A percentile compares a stretch with the other conserved stretches of the same genome.
Conservation (phyloP, 768 basidiomycete genomes). For the Russula sp. region DNA sequence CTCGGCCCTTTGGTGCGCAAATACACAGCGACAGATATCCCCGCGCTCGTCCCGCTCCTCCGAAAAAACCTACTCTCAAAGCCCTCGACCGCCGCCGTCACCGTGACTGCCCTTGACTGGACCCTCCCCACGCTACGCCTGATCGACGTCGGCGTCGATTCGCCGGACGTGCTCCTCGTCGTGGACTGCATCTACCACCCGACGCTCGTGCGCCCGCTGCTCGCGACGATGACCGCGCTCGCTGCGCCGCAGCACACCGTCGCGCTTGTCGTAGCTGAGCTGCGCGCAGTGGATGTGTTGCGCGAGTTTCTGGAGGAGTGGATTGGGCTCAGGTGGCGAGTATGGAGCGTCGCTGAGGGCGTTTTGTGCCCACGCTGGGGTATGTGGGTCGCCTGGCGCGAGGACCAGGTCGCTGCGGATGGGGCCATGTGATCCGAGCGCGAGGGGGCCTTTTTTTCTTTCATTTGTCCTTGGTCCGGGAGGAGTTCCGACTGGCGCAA, state of each 20-base stretch:
- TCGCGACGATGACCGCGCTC: slow-evolving; percentile 8
- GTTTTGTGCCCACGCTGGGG: slow-evolving; percentile 10
- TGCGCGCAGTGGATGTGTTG: slow-evolving; percentile 30
- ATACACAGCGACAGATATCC: slow-evolving; percentile 23
- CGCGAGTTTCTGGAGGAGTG: slow-evolving; percentile 30
- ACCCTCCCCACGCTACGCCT: neutral
- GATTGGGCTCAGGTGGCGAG: slow-evolving; percentile 22
- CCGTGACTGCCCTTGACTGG: slow-evolving; percentile 18
- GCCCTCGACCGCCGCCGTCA: neutral
- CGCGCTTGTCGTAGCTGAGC: slow-evolving; percentile 7
- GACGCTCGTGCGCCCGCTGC: slow-evolving; percentile 4
- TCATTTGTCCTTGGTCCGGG: neutral
- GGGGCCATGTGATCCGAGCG: neutral
- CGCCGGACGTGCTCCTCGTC: neutral
- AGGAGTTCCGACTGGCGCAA: no score
- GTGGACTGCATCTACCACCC: slow-evolving; percentile 14
- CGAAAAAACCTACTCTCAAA: neutral
- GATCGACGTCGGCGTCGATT: neutral
- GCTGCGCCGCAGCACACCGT: neutral
- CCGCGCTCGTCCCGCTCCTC: slow-evolving; percentile 22
- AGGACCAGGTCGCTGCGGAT: neutral
- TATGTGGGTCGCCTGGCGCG: slow-evolving; percentile 11
- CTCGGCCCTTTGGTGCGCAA: slow-evolving; percentile 18
- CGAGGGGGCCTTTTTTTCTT: no score
- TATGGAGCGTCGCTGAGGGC: slow-evolving; percentile 16